Conservation (phyloP, 2,329 filamentous ascomycete genomes). For the Penicillium fuscoglaucum region DNA sequence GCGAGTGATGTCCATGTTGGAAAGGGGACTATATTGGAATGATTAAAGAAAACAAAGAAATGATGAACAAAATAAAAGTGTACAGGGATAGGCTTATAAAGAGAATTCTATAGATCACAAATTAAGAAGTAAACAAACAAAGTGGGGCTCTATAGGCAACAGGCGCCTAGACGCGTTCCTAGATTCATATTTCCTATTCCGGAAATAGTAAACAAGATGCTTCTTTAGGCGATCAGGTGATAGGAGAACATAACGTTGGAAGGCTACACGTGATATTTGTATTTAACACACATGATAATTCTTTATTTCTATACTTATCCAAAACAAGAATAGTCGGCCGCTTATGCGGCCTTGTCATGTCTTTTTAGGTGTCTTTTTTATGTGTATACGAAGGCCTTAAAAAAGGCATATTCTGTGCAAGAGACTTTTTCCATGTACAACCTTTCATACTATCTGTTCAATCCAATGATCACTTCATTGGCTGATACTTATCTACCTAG, state of each 20-base stretch:
- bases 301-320: too few species aligned
- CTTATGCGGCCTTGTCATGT: too few species aligned
- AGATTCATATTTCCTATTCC: constrained; percentile 17
- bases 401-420: too few species aligned
- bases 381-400: too few species aligned
- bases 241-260: background rate
- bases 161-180: constrained; percentile 20
- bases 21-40: background rate
- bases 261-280: background rate
- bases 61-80: background rate
- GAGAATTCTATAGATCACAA: constrained; percentile 25
- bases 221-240: constrained; percentile 23
- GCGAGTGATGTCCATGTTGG: constrained; percentile 29
- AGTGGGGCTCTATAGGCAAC: constrained; percentile 23
- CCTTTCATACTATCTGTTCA: too few species aligned
- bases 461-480: too few species aligned
- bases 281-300: background rate
- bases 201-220: constrained; percentile 26
- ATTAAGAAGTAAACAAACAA: constrained; percentile 26
- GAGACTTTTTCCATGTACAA: too few species aligned
- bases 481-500: too few species aligned
- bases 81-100: constrained; percentile 15
- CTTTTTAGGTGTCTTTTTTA: too few species aligned
- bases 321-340: too few species aligned
- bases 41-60: background rate